Evolutionary conservation across 2,329 filamentous ascomycete genomes (phyloP).

Genomic region (Lithohypha guttulata): DNA sequence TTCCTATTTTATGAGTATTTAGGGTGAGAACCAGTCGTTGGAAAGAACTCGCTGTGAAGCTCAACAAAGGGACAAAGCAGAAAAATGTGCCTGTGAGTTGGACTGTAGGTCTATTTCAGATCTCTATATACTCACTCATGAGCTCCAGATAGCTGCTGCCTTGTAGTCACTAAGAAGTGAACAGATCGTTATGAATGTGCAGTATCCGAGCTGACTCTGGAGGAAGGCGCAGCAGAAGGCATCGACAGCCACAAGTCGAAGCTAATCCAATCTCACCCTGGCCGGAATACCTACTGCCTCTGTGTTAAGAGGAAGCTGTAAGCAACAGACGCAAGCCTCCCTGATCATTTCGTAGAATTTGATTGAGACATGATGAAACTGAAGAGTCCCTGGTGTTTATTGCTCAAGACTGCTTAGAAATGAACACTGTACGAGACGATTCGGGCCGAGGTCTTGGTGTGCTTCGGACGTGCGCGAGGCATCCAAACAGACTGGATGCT

Average conservation of each 20-base stretch:
- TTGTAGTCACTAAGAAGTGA: neutral
- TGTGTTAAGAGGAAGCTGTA: neutral
- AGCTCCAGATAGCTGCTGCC: neutral
- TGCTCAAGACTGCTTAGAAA: neutral
- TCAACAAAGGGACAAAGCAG: neutral
- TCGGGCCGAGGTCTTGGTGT: constrained; percentile 5
- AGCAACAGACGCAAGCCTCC: neutral
- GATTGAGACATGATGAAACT: neutral
- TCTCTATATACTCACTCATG: neutral
- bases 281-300: neutral
- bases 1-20: neutral
- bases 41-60: neutral
- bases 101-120: neutral
- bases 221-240: neutral
- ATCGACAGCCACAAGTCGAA: neutral
- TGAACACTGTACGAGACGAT: neutral
- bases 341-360: neutral
- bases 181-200: neutral
- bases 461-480: neutral
- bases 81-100: neutral
- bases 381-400: neutral
- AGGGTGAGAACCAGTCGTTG: neutral
- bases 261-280: neutral
- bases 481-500: constrained; percentile 2
- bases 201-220: neutral